Evolutionary conservation across 768 basidiomycete genomes (phyloP).

Genomic region (Rickenella mellea): DNA sequence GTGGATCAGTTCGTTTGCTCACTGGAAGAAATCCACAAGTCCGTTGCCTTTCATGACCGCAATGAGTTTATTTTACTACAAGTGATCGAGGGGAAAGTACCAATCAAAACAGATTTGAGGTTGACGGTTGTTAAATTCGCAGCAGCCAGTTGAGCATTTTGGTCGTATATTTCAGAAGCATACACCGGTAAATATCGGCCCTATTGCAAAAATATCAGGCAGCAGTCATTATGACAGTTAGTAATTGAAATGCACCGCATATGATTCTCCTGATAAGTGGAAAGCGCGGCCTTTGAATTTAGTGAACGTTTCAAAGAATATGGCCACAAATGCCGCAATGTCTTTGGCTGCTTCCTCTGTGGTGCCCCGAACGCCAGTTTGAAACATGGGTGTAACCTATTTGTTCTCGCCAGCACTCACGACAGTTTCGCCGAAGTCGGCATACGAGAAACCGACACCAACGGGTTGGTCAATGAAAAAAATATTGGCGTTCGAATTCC

Average conservation of each 20-base stretch:
- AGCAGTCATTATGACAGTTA: too few relatives aligned
- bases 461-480: slow-evolving; percentile 36
- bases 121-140: slow-evolving; percentile 43
- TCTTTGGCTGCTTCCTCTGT: slow-evolving; percentile 18
- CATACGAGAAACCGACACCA: slow-evolving; percentile 28
- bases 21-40: background rate
- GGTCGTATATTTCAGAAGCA: slow-evolving; percentile 38
- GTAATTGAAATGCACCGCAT: slow-evolving; percentile 28
- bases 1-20: background rate
- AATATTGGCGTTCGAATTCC: slow-evolving; percentile 38
- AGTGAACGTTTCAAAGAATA: slow-evolving; percentile 16
- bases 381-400: background rate
- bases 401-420: slow-evolving; percentile 33
- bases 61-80: background rate
- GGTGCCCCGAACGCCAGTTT: background rate
- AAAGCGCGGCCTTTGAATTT: slow-evolving; percentile 25
- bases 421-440: slow-evolving; percentile 51
- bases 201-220: slow-evolving; percentile 14
- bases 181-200: slow-evolving; percentile 45
- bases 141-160: slow-evolving; percentile 28
- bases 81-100: slow-evolving; percentile 11
- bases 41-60: background rate
- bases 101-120: slow-evolving; percentile 40
- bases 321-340: slow-evolving; percentile 15
- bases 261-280: slow-evolving; percentile 54